Base-by-base conservation (phyloP, 768 basidiomycete species). In the Mycena albidolilacea region DNA sequence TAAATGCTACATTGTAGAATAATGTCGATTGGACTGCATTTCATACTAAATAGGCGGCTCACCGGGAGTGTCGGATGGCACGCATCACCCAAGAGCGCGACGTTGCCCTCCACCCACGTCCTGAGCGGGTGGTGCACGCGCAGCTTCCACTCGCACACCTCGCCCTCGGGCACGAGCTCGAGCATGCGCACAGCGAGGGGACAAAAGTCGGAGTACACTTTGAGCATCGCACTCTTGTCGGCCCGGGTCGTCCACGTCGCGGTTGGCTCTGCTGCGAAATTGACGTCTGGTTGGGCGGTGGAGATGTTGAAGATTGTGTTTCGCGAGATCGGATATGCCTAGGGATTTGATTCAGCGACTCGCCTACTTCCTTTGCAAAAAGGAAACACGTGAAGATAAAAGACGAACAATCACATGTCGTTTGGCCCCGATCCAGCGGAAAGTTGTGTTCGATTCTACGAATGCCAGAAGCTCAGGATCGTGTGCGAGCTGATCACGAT, bases 71-170 rank as follows among this genome's bases (percentile, higher is more conserved):
- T 76, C 17, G 77, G 77, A 75, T 85, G 84, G 41, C 81, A 83
- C 1, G 84, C 81, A 67, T 85, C 84, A 9, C 83, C 84, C 17
- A 83, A 69, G 37, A 83, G 76, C 12, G 82, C 81, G 9, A 81
- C 71, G 44, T 78, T 76, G 3, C 78, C 77, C 17, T 80, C 78
- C 17, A 87, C 77, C 85, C 85, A 87, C 8, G 78, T 80, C 39
- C 77, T 78, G 19, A 85, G 77, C 10, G 82, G 83, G 37, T 77
- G 72, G 73, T 85, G 85, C 8, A 85, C 77, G 37, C 81, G 74
- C 35, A 86, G 76, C 73, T 84, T 84, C 85, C 84, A 84, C 66
- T 85, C 86, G 48, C 78, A 79, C 17, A 85, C 82, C 54, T 84
- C 80, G n/a, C 78, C 80, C 43, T 79, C 80, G 1, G 80, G 80